Evolutionary conservation across 2,329 filamentous ascomycete genomes (phyloP).

Genomic region (Pseudophaeomoniella oleicola): DNA sequence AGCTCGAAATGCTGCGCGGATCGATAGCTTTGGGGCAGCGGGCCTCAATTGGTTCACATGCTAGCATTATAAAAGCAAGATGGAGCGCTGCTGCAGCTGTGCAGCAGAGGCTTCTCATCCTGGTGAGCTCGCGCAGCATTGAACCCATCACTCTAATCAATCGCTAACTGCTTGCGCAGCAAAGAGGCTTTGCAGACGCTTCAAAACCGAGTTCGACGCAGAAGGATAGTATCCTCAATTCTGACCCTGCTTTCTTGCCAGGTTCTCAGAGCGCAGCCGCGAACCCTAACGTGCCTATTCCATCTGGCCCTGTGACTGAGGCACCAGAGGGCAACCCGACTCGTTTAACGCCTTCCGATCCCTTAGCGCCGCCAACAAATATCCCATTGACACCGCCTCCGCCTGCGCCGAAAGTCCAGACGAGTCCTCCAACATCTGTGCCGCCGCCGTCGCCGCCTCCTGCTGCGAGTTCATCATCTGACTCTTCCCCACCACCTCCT

Average conservation of each 20-base stretch:
- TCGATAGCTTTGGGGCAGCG: slow-evolving; percentile 34
- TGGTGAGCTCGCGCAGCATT: slow-evolving; percentile 18
- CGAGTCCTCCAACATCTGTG: slow-evolving; percentile 20
- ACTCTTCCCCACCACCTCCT: slow-evolving; percentile 22
- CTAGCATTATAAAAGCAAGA: slow-evolving; percentile 23
- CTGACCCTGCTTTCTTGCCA: slow-evolving; percentile 39
- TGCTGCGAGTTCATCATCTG: slow-evolving; percentile 21
- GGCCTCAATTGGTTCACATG: slow-evolving; percentile 23
- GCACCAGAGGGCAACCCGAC: too few species aligned
- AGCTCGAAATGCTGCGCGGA: slow-evolving; percentile 41
- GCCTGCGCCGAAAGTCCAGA: slow-evolving; percentile 18
- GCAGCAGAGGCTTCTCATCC: slow-evolving; percentile 23
- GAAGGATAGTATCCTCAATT: slow-evolving; percentile 30
- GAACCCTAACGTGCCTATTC: slow-evolving; percentile 18
- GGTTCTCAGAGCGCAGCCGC: slow-evolving; percentile 25
- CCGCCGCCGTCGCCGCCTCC: slow-evolving; percentile 13
- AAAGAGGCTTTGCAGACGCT: slow-evolving; percentile 35
- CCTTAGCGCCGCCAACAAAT: slow-evolving; percentile 34
- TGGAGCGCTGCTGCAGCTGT: slow-evolving; percentile 25
- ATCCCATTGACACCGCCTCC: slow-evolving; percentile 31
- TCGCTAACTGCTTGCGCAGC: slow-evolving; percentile 18
- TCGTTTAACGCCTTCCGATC: slow-evolving; percentile 26
- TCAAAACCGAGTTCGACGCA: slow-evolving; percentile 21
- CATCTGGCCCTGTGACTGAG: slow-evolving; percentile 15
- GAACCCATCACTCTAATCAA: slow-evolving; percentile 16